These are phyloP conservation scores for Saksenaea oblongispora DNA, from an alignment of 371 early-diverging fungal species.

Conservation along the genomic window DNA sequence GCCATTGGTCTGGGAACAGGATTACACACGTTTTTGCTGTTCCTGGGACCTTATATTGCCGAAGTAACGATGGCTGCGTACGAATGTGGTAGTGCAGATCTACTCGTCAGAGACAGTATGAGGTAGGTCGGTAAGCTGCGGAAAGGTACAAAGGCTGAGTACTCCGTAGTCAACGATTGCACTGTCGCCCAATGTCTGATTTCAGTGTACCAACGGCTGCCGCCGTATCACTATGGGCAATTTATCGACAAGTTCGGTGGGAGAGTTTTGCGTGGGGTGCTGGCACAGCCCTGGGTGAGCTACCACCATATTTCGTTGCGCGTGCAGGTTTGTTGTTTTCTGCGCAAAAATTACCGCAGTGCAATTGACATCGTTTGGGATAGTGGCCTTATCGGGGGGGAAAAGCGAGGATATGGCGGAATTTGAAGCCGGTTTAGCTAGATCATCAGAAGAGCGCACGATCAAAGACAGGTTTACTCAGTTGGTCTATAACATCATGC, in stretches of 20 bases:
- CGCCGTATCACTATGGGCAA: constrained; percentile 51
- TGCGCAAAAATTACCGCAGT: neutral
- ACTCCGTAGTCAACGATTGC: constrained; percentile 34
- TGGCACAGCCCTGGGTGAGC: constrained; percentile 92
- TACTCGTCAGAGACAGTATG: constrained; percentile 15
- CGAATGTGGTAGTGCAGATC: constrained; percentile 66
- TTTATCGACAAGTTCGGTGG: constrained; percentile 70
- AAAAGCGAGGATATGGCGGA: constrained; percentile 62
- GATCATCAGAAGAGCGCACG: constrained; percentile 40
- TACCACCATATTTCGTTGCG: constrained; percentile 95
- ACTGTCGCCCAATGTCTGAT: constrained; percentile 23
- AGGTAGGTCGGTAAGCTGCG: constrained; percentile 11
- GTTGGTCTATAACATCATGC: constrained; percentile 65
- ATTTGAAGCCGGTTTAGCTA: constrained; percentile 56
- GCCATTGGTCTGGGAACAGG: constrained; percentile 93
- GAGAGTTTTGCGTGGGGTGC: constrained; percentile 89
- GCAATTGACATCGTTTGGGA: neutral
- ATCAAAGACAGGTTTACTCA: constrained; percentile 65
- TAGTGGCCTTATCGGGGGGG: constrained; percentile 73
- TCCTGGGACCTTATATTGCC: constrained; percentile 89
- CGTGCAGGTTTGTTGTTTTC: constrained; percentile 63
- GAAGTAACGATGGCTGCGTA: constrained; percentile 84
- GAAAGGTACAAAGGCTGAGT: neutral
- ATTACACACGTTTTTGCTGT: constrained; percentile 90
- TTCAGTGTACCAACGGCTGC: constrained; percentile 20